Conservation (phyloP, 1,284 basidiomycete species). For the Gymnopus androsaceus region DNA sequence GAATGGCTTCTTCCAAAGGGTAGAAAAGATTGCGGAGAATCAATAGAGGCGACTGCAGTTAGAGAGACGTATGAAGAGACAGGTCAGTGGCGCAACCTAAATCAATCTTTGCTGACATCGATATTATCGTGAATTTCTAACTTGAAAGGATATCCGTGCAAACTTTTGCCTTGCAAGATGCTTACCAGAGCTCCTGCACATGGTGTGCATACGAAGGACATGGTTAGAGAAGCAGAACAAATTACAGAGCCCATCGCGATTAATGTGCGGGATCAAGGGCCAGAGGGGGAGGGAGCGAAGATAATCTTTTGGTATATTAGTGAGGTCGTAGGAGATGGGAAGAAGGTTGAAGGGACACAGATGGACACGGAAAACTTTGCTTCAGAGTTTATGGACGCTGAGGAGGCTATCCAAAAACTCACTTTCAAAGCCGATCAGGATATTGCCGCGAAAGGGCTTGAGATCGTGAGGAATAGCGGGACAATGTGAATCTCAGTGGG, state of each 20-base stretch:
- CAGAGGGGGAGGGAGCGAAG: conserved; percentile 37
- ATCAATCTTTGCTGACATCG: background rate
- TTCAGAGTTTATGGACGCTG: conserved; percentile 38
- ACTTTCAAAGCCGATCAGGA: conserved; percentile 39
- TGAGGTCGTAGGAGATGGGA: conserved; percentile 26
- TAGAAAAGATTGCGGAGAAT: conserved; percentile 57
- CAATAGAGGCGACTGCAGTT: conserved; percentile 46
- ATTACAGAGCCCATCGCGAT: conserved; percentile 38
- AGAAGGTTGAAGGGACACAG: conserved; percentile 40
- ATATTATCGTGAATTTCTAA: background rate
- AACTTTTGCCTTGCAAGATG: conserved; percentile 44
- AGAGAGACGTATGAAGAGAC: conserved; percentile 65
- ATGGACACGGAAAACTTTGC: conserved; percentile 43
- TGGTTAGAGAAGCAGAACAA: conserved; percentile 18
- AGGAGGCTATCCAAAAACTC: conserved; percentile 36
- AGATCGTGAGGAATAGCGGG: conserved; percentile 23
- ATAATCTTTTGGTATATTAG: conserved; percentile 50
- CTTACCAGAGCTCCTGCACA: conserved; percentile 43
- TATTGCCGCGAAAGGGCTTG: conserved; percentile 25
- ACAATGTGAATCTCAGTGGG: background rate
- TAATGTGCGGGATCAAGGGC: conserved; percentile 30
- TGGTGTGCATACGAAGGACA: conserved; percentile 31
- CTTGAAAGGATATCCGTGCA: conserved; percentile 46
- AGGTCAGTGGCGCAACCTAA: background rate
- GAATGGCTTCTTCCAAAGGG: conserved; percentile 60